Evolutionary conservation across 371 early-diverging fungal genomes (phyloP), one percentile per base, ranked within the genome.

Genomic region (Dichotomocladium elegans): DNA sequence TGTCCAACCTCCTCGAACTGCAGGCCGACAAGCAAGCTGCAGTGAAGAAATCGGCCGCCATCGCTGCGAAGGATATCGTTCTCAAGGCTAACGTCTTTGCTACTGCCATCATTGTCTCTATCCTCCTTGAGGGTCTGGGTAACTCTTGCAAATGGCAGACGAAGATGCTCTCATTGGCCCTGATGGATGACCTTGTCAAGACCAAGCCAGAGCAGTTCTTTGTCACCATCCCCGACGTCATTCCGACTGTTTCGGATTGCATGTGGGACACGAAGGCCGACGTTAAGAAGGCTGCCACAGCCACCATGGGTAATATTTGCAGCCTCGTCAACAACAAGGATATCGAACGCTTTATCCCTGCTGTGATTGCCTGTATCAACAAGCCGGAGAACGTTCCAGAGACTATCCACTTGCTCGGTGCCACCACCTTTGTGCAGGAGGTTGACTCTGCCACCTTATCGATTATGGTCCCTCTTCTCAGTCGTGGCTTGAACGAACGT

Each of bases 361-460:
- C 74, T 54, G 72, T 85, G 25, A 82, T 85, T 42, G 63, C 62
- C 34, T 83, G 82, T 64, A 83, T 83, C 63, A 79, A 81, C 61
- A 69, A 81, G 55, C 84, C 86, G 19, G 82, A 84, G 30, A 79
- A 82, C n/a, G 83, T 82, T 6, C 73, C 86, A 46, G 81, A 81
- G 43, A 81, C 81, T 51, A 81, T 83, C 57, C 81, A 82, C 61
- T 71, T 76, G 67, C 66, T 86, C n/a, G 81, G 79, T 55, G 81
- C 82, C n/a, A 84, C 83, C 43, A 86, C 85, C 27, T 92, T 92
- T 57, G 90, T 92, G 25, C 82, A 81, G 54, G 82, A 84, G 51
- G 90, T 90, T 62, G 87, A 90, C 55, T 77, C 82, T 41, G 88
- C 89, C 37, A 86, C 92, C 21, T 80, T 92, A n/a, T 86, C 90